Base-by-base conservation (phyloP, 1,284 basidiomycete genomes). In the Fistulinella cinereoalba region DNA sequence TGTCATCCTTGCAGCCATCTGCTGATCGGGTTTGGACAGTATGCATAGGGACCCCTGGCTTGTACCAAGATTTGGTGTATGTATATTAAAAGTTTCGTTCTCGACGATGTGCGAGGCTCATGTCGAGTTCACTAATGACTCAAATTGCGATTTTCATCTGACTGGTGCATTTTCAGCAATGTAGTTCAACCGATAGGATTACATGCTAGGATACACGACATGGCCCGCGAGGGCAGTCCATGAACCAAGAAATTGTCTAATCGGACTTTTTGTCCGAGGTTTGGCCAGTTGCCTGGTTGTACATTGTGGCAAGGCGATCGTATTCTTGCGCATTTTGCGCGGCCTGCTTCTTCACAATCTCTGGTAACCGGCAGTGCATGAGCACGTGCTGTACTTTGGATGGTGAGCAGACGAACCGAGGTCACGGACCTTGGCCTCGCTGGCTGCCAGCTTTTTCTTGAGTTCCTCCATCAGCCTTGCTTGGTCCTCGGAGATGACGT, bases 271-370 rank as follows among this genome's bases (percentile, higher is more conserved):
- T 65, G 57, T 65, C 48, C 19, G 65, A 68, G 9, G 41, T 47
- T 44, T 60, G 48, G 6, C 87, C 88, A 0, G 85, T 85, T 52
- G 77, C 74, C 50, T 81, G 73, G 66, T 90, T 90, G 69, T 83
- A 83, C 67, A 85, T 81, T 12, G 81, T 84, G 2, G 89, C 85
- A 44, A 94, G 78, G 42, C 88, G 75, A 70, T 91, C 83, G 61
- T 89, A 93, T 66, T 93, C 91, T 25, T 71, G 71, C 2, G 80
- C 81, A 58, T 92, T 89, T 58, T 89, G 85, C 3, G 73, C 65
- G 0, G 88, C 85, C 67, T 94, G 90, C 68, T 85, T 86, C 75
- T 91, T 91, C 50, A 93, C 68, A n/a, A 82, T 86, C 29, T 82
- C 88, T 89, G 52, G n/a, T n/a, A n/a, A n/a, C n/a, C n/a, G n/a